These are phyloP conservation scores for Paraphoma chrysanthemicola DNA, from an alignment of 2,329 filamentous ascomycete species.

Conservation along the genomic window DNA sequence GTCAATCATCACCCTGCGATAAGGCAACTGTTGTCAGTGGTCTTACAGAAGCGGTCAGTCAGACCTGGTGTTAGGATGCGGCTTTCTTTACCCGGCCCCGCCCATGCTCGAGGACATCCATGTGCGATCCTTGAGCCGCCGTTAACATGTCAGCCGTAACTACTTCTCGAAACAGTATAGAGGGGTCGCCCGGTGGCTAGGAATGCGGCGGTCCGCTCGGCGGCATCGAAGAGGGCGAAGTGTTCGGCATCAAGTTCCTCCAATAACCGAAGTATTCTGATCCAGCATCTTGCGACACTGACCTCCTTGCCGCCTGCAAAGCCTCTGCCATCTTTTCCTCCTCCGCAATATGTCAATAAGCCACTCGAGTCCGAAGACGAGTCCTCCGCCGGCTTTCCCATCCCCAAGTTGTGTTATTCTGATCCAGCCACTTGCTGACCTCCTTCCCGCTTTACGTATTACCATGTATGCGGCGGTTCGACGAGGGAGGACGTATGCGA, in stretches of 20 bases:
- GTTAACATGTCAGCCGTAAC: not conserved
- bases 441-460: not conserved
- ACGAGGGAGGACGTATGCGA: not conserved
- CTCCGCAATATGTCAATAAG: not conserved
- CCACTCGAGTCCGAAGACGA: constrained; percentile 5
- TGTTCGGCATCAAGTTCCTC: not conserved
- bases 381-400: constrained; percentile 3
- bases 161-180: not conserved
- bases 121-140: no score
- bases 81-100: no score
- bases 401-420: not conserved
- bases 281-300: not conserved
- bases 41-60: no score
- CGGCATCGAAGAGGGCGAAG: not conserved
- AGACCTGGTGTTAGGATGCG: no score
- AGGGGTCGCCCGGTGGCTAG: not conserved
- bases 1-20: no score
- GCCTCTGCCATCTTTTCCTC: not conserved
- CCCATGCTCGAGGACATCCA: no score
- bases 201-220: not conserved
- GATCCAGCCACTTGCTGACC: constrained; percentile 3
- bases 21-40: no score
- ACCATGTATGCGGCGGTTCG: not conserved
- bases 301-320: constrained; percentile 1
- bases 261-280: constrained; percentile 2